phyloP scores from a whole-genome alignment of 2,329 filamentous ascomycete genomes.

The Talaromyces atroroseus region DNA sequence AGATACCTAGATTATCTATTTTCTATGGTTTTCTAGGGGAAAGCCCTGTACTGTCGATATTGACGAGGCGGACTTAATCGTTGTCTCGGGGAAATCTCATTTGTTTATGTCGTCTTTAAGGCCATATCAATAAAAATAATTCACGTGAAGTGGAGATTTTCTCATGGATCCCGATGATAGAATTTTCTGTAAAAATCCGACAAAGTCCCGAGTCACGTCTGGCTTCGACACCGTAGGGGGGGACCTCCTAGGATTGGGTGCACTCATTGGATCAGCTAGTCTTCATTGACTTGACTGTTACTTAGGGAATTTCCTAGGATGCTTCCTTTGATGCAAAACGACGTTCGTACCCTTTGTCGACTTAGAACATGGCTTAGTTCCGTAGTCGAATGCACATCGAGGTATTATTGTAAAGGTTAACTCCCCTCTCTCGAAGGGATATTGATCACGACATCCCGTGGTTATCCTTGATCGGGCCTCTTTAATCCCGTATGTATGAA shows the following conservation, averaged over 20 bases:
- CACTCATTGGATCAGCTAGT: neutral
- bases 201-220: neutral
- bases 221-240: neutral
- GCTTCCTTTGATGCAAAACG: neutral
- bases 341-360: no score
- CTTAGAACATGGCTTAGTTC: neutral
- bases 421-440: no score
- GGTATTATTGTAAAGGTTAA: no score
- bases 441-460: no score
- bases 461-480: no score
- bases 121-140: constrained; percentile 15
- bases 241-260: neutral
- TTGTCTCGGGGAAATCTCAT: constrained; percentile 54
- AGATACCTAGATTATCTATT: constrained; percentile 68
- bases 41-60: constrained; percentile 85
- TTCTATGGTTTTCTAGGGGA: constrained; percentile 62
- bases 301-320: neutral
- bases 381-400: neutral
- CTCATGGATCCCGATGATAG: neutral
- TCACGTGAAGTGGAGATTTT: neutral
- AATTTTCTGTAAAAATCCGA: neutral
- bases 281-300: neutral
- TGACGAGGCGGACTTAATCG: constrained; percentile 79
- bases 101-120: constrained; percentile 12
- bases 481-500: neutral